Evolutionary conservation across 2,329 filamentous ascomycete species (phyloP).

Genomic region (Talaromyces pinophilus): DNA sequence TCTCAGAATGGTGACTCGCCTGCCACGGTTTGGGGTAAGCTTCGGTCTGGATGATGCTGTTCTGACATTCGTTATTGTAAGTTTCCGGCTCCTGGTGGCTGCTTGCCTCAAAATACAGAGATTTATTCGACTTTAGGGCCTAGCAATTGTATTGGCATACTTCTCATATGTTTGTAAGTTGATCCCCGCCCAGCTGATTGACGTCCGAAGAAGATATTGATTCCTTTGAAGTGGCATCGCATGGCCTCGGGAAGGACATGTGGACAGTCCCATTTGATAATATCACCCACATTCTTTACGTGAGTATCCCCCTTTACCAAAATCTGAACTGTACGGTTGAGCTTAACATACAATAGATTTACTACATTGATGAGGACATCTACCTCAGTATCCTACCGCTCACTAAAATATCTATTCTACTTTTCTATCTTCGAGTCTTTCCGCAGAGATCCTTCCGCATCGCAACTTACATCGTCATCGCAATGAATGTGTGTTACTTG

Average conservation of each 20-base stretch:
- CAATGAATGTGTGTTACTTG: slow-evolving; percentile 33
- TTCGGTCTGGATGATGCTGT: background rate
- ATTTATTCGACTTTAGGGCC: background rate
- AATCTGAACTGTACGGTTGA: background rate
- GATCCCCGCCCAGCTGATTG: background rate
- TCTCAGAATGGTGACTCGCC: background rate
- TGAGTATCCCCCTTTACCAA: slow-evolving; percentile 22
- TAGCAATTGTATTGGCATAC: background rate
- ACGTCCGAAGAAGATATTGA: background rate
- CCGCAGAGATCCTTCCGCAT: slow-evolving; percentile 22
- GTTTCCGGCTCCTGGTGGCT: background rate
- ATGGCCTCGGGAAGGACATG: slow-evolving; percentile 38
- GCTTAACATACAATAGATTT: slow-evolving; percentile 34
- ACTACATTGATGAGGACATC: slow-evolving; percentile 37
- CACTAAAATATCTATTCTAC: slow-evolving; percentile 26
- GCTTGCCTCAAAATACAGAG: background rate
- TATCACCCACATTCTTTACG: slow-evolving; percentile 46
- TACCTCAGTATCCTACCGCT: slow-evolving; percentile 32
- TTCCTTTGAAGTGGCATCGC: background rate
- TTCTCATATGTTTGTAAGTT: background rate
- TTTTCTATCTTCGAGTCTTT: slow-evolving; percentile 28
- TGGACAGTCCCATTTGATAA: slow-evolving; percentile 48
- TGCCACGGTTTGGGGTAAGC: background rate
- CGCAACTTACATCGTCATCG: slow-evolving; percentile 34
- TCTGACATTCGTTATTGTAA: background rate